Evolutionary conservation across 352 stramenopile genomes (phyloP), one percentile per base, ranked within the genome.

Genomic region (Phytophthora sp.): DNA sequence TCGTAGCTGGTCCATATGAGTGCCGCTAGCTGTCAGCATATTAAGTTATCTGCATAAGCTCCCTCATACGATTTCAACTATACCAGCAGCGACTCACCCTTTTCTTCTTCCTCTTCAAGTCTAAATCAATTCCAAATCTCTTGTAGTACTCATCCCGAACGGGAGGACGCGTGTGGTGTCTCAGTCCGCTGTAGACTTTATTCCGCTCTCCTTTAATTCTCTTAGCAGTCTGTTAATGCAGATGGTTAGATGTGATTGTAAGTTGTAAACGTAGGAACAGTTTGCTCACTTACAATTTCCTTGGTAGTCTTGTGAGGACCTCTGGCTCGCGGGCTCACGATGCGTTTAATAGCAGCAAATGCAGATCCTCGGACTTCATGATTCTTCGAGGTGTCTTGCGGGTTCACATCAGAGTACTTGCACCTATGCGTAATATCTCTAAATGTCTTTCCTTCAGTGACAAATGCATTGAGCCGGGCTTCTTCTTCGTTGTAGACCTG

Each of bases 401-500:
- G 36, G 23, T 41, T 20, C 18, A 58, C 29, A 11, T 59, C 42
- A 31, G 35, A 55, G 35, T 47, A 39, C 3, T 41, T 41, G 45
- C 21, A 54, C 30, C 38, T 60, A 46, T 33, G 44, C 29, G 27
- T 23, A 38, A 47, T 29, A 29, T 55, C 51, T 24, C 49, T 26
- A 18, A 31, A 26, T 13, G 27, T 11, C 13, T 52, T 69, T 38
- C 23, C 38, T 30, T 63, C 58, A 39, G 36, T 50, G n/a, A 52
- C 69, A 20, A 30, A 64, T 13, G 51, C 41, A 13, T 56, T 26
- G 16, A 73, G 52, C 13, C 84, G 68, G 7, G 65, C 61, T 66
- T 91, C 78, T 69, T 92, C 84, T 67, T 91, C 82, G 31, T 84
- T 57, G 26, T 84, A 88, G 2, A 92, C 76, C 84, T 92, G 31